Conservation (phyloP, 2,329 filamentous ascomycete species). For the Penicillium sp. region DNA sequence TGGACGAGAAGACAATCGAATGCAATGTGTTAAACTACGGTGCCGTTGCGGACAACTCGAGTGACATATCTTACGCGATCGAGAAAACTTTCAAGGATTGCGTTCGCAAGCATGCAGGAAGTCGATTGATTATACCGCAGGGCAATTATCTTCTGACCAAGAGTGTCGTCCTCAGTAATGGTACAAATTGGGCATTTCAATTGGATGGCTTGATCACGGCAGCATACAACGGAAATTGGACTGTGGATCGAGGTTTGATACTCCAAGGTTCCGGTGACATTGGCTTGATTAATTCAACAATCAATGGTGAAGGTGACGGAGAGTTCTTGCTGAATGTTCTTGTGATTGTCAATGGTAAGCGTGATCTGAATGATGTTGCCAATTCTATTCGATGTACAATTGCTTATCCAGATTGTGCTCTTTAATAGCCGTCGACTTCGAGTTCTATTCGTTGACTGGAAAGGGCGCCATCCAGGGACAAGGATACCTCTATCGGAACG, state of each 20-base stretch:
- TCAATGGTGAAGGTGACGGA: constrained; percentile 40
- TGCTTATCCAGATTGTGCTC: not conserved
- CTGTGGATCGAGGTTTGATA: constrained; percentile 34
- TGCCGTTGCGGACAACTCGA: constrained; percentile 18
- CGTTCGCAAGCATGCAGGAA: constrained; percentile 23
- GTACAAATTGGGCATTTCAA: constrained; percentile 41
- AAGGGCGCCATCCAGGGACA: constrained; percentile 42
- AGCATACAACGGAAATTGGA: constrained; percentile 36
- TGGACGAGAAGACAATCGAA: constrained; percentile 14
- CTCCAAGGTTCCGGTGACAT: constrained; percentile 36
- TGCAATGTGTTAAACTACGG: constrained; percentile 23
- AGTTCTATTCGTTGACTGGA: constrained; percentile 42
- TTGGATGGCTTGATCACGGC: constrained; percentile 41
- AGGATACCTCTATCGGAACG: constrained; percentile 39
- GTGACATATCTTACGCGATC: constrained; percentile 18
- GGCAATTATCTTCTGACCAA: constrained; percentile 35
- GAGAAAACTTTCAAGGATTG: constrained; percentile 28
- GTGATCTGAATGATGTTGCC: not conserved
- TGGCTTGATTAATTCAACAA: constrained; percentile 34
- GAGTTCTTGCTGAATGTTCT: constrained; percentile 36
- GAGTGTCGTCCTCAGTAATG: constrained; percentile 34
- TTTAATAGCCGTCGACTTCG: constrained; percentile 37
- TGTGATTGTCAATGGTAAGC: constrained; percentile 37
- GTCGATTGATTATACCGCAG: constrained; percentile 34
- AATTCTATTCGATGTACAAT: not conserved